phyloP scores from a whole-genome alignment of 805 yeast species.

The Saccharomycopsis schoenii region DNA sequence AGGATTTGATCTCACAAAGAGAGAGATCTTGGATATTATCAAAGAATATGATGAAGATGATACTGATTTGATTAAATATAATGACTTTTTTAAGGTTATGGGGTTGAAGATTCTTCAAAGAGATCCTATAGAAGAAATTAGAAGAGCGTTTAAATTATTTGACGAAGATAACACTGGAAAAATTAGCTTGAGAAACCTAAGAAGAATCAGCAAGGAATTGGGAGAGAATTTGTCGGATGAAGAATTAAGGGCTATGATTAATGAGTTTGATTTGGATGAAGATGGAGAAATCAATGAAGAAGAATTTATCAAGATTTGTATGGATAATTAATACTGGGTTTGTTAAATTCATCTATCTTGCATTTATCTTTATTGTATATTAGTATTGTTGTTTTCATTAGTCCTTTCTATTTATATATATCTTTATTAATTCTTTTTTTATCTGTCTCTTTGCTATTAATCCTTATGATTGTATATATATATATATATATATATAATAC shows the following conservation, averaged over 20 bases:
- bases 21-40: conserved; percentile 65
- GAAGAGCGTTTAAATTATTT: conserved; percentile 79
- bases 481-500: not conserved
- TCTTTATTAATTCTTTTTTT: not conserved
- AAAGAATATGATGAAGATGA: conserved; percentile 76
- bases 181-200: conserved; percentile 68
- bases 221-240: conserved; percentile 91
- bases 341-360: no score
- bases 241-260: conserved; percentile 93
- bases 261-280: conserved; percentile 91
- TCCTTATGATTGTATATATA: not conserved
- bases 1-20: conserved; percentile 75
- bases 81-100: conserved; percentile 70
- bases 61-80: conserved; percentile 61
- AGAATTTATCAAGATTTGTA: conserved; percentile 82
- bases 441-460: not conserved
- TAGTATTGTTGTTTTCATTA: not conserved
- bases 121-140: conserved; percentile 88
- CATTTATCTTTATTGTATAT: not conserved
- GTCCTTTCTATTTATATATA: not conserved
- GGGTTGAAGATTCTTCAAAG: conserved; percentile 75
- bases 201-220: conserved; percentile 83
- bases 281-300: conserved; percentile 92
- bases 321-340: conserved; percentile 40
- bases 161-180: conserved; percentile 86